Evolutionary conservation across 495 filamentous ascomycete species (phyloP), one percentile per base, ranked within the genome.

Genomic region (Bacidia gigantensis): DNA sequence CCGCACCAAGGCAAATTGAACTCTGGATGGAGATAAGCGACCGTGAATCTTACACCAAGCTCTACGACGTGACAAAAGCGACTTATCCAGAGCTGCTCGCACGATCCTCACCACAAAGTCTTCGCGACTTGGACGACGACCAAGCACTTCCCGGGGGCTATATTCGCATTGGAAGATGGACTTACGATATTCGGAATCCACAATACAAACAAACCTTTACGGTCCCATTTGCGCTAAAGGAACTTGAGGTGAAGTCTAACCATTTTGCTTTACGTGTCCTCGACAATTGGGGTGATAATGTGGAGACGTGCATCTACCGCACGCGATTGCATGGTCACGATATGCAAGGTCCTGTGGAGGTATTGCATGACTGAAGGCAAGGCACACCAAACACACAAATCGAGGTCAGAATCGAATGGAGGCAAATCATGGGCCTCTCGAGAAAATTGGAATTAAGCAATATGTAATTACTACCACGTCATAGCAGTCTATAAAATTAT

Each of bases 231-330:
- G 62, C 72, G 22, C 59, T 70, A 7, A 62, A 61, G 1, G 24
- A 48, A n/a, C 44, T 32, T 18, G 64, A 57, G 0, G 52, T 75
- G 10, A 61, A 66, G 3, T 68, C 69, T 12, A 59, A 68, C 40
- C 65, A 68, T 47, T 62, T 75, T 20, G 68, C 66, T 3, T 60
- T 75, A 39, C 64, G 73, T 2, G 64, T 72, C 7, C 72, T 66
- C 17, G 67, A 64, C 2, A 77, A 74, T 45, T 77, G 72, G 71
- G 73, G 71, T 2, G 62, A 62, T 1, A 29, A 22, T 14, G 53
- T 67, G 17, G 56, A 65, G 35, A 74, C 72, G 0, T 77, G 73
- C 56, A 55, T 77, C 23, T 74, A 72, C 56, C 70, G 72, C 11
- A 29, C 73, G 29, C 69, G 67, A 46, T 24, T 75, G 14, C 62